Conservation (phyloP, 1,139 yeast genomes). For the Diutina mesorugosa region DNA sequence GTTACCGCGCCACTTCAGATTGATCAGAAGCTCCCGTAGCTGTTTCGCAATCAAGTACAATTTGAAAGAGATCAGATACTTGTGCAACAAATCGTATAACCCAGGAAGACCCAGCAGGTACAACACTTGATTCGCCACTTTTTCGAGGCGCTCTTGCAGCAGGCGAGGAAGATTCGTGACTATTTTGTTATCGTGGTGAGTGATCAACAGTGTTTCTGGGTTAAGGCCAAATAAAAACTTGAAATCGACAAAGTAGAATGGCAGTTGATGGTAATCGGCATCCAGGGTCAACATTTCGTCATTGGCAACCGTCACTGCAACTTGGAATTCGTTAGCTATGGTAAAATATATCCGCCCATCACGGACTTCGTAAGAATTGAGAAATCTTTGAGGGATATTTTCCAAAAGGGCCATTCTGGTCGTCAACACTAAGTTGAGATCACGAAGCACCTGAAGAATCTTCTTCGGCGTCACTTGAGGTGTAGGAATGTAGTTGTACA, state of each 20-base stretch:
- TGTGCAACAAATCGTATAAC: constrained; percentile 55
- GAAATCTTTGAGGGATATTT: constrained; percentile 50
- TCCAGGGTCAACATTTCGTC: constrained; percentile 35
- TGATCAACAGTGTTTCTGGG: constrained; percentile 20
- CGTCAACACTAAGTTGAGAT: constrained; percentile 62
- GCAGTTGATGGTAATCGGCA: constrained; percentile 32
- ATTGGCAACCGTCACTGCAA: constrained; percentile 54
- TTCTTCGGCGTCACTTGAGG: constrained; percentile 40
- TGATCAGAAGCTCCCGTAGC: constrained; percentile 38
- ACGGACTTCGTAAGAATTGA: constrained; percentile 42
- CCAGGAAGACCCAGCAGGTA: constrained; percentile 31
- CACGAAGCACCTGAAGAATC: constrained; percentile 49
- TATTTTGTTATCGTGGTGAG: constrained; percentile 15
- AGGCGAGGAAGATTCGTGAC: constrained; percentile 20
- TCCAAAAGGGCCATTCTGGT: constrained; percentile 62
- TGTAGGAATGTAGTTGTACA: constrained; percentile 46
- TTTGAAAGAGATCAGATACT: constrained; percentile 63
- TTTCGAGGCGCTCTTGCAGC: constrained; percentile 29
- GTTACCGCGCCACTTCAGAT: constrained; percentile 50
- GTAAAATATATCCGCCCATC: constrained; percentile 69
- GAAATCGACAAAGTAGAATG: constrained; percentile 70
- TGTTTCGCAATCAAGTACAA: constrained; percentile 59
- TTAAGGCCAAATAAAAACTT: constrained; percentile 42
- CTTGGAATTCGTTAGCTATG: constrained; percentile 54
- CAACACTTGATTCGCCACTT: constrained; percentile 43